A percentile compares a stretch with the other conserved stretches of the same genome.
phyloP scores from a whole-genome alignment of 495 filamentous ascomycete species.

The Neurospora intermedia region DNA sequence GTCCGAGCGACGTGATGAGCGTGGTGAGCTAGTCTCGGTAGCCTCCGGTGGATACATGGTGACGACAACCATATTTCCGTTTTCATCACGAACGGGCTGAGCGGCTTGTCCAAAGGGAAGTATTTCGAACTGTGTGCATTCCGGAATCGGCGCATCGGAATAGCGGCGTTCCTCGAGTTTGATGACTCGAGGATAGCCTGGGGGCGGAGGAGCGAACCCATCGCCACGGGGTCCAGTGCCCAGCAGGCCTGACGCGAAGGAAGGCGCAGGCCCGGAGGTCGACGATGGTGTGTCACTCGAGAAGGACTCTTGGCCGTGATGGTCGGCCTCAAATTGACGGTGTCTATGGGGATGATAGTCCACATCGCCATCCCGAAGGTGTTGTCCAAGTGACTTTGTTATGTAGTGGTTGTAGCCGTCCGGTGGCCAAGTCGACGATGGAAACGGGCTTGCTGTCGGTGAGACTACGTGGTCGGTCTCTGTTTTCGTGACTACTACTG shows the following conservation, averaged over 20 bases:
- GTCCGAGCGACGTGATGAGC: background rate
- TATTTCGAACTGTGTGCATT: slow-evolving; percentile 64
- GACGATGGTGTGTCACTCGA: slow-evolving; percentile 1
- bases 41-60: slow-evolving; percentile 26
- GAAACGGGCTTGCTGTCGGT: background rate
- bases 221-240: slow-evolving; percentile 10
- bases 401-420: background rate
- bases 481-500: background rate
- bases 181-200: slow-evolving; percentile 57
- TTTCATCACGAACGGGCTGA: slow-evolving; percentile 25
- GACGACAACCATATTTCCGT: slow-evolving; percentile 39
- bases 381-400: background rate
- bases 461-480: background rate
- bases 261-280: slow-evolving; percentile 4
- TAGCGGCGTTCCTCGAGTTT: slow-evolving; percentile 74
- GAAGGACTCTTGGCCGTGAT: background rate
- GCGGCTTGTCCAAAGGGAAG: slow-evolving; percentile 27
- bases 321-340: slow-evolving; percentile 2
- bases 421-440: background rate
- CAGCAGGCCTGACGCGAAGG: slow-evolving; percentile 4
- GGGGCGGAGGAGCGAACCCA: slow-evolving; percentile 5
- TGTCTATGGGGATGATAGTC: background rate
- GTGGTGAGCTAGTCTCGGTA: slow-evolving; percentile 32
- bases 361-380: background rate
- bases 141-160: slow-evolving; percentile 19